Base-by-base conservation (phyloP, 495 filamentous ascomycete species). In the Trichocladium uniseriatum region DNA sequence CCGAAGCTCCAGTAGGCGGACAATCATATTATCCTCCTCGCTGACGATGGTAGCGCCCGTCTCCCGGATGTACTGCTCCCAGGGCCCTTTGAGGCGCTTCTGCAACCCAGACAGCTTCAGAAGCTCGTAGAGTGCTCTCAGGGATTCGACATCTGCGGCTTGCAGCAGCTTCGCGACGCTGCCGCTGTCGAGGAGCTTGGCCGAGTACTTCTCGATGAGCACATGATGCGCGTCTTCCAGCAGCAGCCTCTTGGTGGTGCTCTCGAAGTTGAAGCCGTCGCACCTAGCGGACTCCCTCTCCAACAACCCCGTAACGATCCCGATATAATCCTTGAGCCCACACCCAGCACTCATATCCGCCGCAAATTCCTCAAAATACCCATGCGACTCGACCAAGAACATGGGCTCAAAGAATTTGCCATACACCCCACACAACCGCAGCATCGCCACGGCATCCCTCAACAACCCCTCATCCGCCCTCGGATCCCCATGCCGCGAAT, bases 21-120 rank as follows among this genome's bases (percentile, higher is more conserved):
- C 65, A 2, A 98, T 81, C 92, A 97, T 98, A n/a, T 89, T 80
- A 37, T 84, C 79, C 43, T 83, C 81, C 27, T 95, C 89, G 49
- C 84, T 82, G 9, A 97, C 80, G 45, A 98, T 94, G 2, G 53
- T 60, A 0, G 81, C 73, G 3, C 92, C 94, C n/a, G 84, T 78
- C 43, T 78, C 71, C 19, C 80, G 69, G 53, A 97, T 92, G 67
- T 90, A 92, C 10, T 67, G 69, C 57, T 82, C 80, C 71, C 92
- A 97, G 0, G 89, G 75, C 3, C 69, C 57, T 48, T 76, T 84
- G 11, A 98, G 70, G 35, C 77, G 72, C 54, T 71, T 70, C 21
- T 83, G 81, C 3, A 89, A 77, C 7, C 73, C 69, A 13, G 79
- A 79, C 40, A 78, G 58, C 20, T 79, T 79, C 16, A 97, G 78